A percentile compares a stretch with the other conserved stretches of the same genome.
Evolutionary conservation across 2,329 filamentous ascomycete species (phyloP).

Genomic region (Alternaria sp.): DNA sequence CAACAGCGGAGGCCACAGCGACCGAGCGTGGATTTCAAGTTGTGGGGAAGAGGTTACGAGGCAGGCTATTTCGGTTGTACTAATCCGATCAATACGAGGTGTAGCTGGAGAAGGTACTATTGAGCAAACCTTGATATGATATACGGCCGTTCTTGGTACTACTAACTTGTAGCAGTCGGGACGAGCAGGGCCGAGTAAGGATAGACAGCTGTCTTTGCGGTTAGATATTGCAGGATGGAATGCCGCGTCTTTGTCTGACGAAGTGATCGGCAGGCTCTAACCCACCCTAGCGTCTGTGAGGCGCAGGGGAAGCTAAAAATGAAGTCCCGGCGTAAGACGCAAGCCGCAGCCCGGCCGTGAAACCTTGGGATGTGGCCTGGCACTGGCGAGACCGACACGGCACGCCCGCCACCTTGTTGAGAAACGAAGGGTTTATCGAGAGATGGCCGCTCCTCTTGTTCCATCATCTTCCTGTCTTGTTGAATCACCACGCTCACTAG

Average conservation of each 20-base stretch:
- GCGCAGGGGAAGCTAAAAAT: constrained; percentile 9
- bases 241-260: constrained; percentile 11
- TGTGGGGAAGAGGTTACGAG: constrained; percentile 21
- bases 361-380: constrained; percentile 7
- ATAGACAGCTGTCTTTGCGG: background rate
- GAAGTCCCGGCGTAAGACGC: constrained; percentile 11
- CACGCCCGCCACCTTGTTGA: constrained; percentile 17
- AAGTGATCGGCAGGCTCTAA: constrained; percentile 13
- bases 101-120: constrained; percentile 1
- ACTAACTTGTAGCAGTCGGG: constrained; percentile 1
- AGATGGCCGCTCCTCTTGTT: background rate
- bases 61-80: constrained; percentile 16
- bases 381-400: constrained; percentile 7
- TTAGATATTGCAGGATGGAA: constrained; percentile 4
- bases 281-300: constrained; percentile 9
- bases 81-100: constrained; percentile 7
- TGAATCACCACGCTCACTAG: background rate
- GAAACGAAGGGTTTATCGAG: constrained; percentile 10
- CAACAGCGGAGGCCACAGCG: background rate
- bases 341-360: constrained; percentile 14
- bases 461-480: too few relatives aligned
- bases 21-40: background rate
- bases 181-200: background rate
- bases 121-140: background rate
- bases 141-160: background rate